Base-by-base conservation (phyloP, 495 filamentous ascomycete genomes). In the Tuber aestivum region DNA sequence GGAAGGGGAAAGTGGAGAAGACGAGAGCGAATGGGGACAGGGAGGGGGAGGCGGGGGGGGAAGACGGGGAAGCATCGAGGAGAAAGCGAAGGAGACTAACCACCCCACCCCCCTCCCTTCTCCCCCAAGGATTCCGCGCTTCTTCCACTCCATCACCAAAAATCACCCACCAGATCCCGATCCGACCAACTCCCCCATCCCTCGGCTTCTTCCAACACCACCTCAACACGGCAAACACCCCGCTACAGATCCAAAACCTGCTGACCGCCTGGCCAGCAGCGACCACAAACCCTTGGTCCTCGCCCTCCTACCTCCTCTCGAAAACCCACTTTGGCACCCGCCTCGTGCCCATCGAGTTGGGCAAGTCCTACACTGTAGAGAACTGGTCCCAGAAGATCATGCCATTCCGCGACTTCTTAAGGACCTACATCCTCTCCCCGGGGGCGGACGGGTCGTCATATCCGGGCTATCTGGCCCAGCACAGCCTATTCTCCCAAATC, bases 261-360 rank as follows among this genome's bases (percentile, higher is more conserved):
- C 81, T 93, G 2, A 81, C 85, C 0, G 84, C 91, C 80, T 99
- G 95, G 95, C 94, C 94, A 0, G 94, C 94, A 1, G 79, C 91
- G n/a, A 87, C 87, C 23, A 86, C 86, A 0, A 86, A 87, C 16
- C 87, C 89, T 0, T 99, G 95, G 95, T 87, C 85, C 37, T 89
- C 87, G 6, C 90, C 90, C 0, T 85, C 87, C 3, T 97, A 97
- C 83, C 90, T 97, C 78, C 85, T 93, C 35, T 86, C 88, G 8
- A 89, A 87, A 69, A 98, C 95, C 0, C 88, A 97, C 65, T 86
- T 85, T 16, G 95, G 96, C 1, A 86, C 89, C 38, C 87, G 95
- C 61, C 88, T 97, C 2, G 91, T 98, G 1, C 95, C 95, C 0
- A 87, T 98, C 21, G 95, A 99, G 82, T 82, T 97, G n/a, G 95